These are phyloP conservation scores for Fibroporia radiculosa DNA, from an alignment of 768 basidiomycete species.

Conservation along the genomic window DNA sequence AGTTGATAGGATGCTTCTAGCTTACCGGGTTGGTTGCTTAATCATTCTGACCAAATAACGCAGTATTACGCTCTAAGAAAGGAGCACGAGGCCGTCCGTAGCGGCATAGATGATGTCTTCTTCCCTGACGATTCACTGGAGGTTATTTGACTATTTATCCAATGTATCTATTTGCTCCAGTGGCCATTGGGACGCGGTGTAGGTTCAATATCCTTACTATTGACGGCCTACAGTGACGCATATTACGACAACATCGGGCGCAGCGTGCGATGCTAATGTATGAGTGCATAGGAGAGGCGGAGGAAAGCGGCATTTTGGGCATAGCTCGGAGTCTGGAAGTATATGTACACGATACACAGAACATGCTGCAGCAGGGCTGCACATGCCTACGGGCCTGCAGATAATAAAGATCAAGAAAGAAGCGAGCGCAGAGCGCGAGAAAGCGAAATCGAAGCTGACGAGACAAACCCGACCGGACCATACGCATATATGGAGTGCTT, in stretches of 20 bases:
- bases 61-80: slow-evolving; percentile 15
- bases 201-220: no score
- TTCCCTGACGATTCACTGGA: slow-evolving; percentile 9
- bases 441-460: not conserved
- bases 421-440: not conserved
- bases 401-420: slow-evolving; percentile 4
- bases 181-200: no score
- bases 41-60: not conserved
- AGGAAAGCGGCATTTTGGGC: not conserved
- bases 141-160: slow-evolving; percentile 3
- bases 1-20: not conserved
- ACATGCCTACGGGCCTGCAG: slow-evolving; percentile 1
- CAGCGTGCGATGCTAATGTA: slow-evolving; percentile 1
- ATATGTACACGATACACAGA: not conserved
- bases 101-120: not conserved
- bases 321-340: not conserved
- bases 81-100: slow-evolving; percentile 1
- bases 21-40: not conserved
- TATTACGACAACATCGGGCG: not conserved
- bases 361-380: not conserved
- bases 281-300: not conserved
- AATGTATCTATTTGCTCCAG: not conserved
- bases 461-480: not conserved
- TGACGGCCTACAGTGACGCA: not conserved
- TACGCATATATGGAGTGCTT: not conserved